These are phyloP conservation scores for Polygonum maritimum DNA, from an alignment of 148 eudicot genomes.

Conservation along the genomic window DNA sequence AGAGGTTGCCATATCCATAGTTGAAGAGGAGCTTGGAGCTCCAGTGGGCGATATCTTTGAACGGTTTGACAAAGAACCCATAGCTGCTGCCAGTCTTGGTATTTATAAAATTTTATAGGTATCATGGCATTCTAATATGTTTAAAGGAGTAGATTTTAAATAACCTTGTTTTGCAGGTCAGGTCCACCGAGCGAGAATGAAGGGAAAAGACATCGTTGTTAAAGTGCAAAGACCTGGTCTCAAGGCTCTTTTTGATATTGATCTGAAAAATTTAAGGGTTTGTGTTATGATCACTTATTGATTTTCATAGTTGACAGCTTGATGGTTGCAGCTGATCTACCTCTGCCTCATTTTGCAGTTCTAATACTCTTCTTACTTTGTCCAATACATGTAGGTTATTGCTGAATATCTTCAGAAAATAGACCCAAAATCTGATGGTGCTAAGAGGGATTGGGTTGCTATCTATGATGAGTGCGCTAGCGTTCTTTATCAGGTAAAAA, in stretches of 20 bases:
- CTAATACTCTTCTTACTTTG: slow-evolving; percentile 5
- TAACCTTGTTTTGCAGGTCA: slow-evolving; percentile 59
- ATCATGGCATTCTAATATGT: neutral
- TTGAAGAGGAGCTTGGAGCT: slow-evolving; percentile 88
- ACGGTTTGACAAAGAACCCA: slow-evolving; percentile 82
- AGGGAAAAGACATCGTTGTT: slow-evolving; percentile 83
- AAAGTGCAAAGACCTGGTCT: slow-evolving; percentile 99
- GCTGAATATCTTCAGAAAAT: slow-evolving; percentile 97
- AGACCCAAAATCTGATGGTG: slow-evolving; percentile 99
- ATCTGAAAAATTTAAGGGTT: slow-evolving; percentile 95
- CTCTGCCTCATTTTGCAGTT: neutral
- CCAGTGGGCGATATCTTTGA: slow-evolving; percentile 66
- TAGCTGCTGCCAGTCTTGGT: slow-evolving; percentile 99
- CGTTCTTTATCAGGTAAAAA: slow-evolving; percentile 77
- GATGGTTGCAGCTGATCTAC: slow-evolving; percentile 2
- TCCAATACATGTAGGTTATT: slow-evolving; percentile 50
- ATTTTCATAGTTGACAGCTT: neutral
- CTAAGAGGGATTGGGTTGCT: slow-evolving; percentile 99
- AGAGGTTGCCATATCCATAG: slow-evolving; percentile 70
- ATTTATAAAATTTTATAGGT: slow-evolving; percentile 12
- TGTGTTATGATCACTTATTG: slow-evolving; percentile 16
- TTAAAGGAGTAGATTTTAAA: slow-evolving; percentile 1
- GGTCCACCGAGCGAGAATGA: slow-evolving; percentile 93
- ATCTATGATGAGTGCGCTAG: slow-evolving; percentile 97
- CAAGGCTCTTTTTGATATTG: slow-evolving; percentile 97